These are phyloP conservation scores for Jamesozyma gamospora DNA, from an alignment of 805 yeast genomes.

Conservation along the genomic window DNA sequence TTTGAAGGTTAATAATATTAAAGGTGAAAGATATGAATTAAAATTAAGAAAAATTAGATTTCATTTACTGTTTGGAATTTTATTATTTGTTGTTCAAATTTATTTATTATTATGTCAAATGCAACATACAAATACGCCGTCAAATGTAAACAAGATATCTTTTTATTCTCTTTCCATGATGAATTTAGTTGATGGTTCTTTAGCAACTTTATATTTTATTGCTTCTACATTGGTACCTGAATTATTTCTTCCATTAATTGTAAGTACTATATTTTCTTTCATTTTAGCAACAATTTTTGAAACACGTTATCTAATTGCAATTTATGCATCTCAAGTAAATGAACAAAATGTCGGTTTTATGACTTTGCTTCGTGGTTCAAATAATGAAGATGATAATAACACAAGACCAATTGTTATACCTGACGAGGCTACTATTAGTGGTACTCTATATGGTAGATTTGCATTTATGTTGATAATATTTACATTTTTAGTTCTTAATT, in stretches of 20 bases:
- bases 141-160: slow-evolving; percentile 64
- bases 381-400: slow-evolving; percentile 13
- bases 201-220: slow-evolving; percentile 53
- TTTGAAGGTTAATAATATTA: slow-evolving; percentile 30
- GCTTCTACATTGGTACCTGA: slow-evolving; percentile 45
- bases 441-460: slow-evolving; percentile 48
- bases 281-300: slow-evolving; percentile 67
- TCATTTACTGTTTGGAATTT: slow-evolving; percentile 35
- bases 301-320: slow-evolving; percentile 58
- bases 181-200: slow-evolving; percentile 57
- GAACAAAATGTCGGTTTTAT: slow-evolving; percentile 59
- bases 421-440: slow-evolving; percentile 47
- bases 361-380: slow-evolving; percentile 51
- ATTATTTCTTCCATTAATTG: slow-evolving; percentile 55
- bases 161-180: slow-evolving; percentile 57
- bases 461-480: slow-evolving; percentile 44
- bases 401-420: slow-evolving; percentile 27
- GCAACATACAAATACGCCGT: slow-evolving; percentile 65
- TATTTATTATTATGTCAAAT: slow-evolving; percentile 57
- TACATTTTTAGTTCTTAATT: slow-evolving; percentile 47
- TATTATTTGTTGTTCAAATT: slow-evolving; percentile 43
- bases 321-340: slow-evolving; percentile 60
- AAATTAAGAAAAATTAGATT: slow-evolving; percentile 32
- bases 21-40: slow-evolving; percentile 51
- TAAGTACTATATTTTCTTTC: slow-evolving; percentile 60